Base-by-base conservation (phyloP, 1,284 basidiomycete genomes). In the Ustilago tritici region DNA sequence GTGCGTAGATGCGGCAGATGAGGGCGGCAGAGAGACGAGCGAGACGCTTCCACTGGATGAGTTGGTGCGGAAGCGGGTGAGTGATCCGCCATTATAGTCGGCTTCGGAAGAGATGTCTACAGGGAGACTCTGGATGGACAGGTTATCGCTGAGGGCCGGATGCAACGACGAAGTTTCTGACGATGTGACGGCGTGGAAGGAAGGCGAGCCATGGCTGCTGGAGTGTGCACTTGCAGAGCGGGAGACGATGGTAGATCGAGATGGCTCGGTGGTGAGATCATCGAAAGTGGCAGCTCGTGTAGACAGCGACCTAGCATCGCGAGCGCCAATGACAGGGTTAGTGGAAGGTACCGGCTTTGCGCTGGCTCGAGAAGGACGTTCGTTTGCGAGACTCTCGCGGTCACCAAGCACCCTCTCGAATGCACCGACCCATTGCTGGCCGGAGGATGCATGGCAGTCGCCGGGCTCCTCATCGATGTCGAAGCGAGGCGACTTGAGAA, bases 331-430 rank as follows among this genome's bases (percentile, higher is more conserved):
- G 62, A 72, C 61, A 41, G 74, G 69, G 15, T 71, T 65, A 52
- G 62, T 71, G 9, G 74, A 60, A 9, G 55, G 23, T 2, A 72
- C 56, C 7, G 62, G 32, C 43, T 76, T 76, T 19, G 67, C 62
- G n/a, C 59, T 54, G 1, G 65, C 46, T 28, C 70, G 50, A 36
- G 69, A 56, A 40, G 71, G 56, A 31, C 72, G 66, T 52, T 68
- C 69, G 12, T 57, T 58, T 47, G 65, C 70, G 23, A 72, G 60
- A 15, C 76, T 79, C 43, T 76, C 63, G 38, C 78, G 80, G 41
- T 84, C 82, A n/a, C 82, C 82, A 11, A 84, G 70, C 28, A 84
- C 82, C 31, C 82, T 56, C 46, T 84, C 82, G 49, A 84, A 84
- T 2, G 82, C 82, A 12, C 82, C 82, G 32, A 84, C 78, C 82